A percentile compares a stretch with the other conserved stretches of the same genome.
Evolutionary conservation across 108 stramenopile genomes (phyloP).

Genomic region (Cyclotella choctawhatcheeana): DNA sequence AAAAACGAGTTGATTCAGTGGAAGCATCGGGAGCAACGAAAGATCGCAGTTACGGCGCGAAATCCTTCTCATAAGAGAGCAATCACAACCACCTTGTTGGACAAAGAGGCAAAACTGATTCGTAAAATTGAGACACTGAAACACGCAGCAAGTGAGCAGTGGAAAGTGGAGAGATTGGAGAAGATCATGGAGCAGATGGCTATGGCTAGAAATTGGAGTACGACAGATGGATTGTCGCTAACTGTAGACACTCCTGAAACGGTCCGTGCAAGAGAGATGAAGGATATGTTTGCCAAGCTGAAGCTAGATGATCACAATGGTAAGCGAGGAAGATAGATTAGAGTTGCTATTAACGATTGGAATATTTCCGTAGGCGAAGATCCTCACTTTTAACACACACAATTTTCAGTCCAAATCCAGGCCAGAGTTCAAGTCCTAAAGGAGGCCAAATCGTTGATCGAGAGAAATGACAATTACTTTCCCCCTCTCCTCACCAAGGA

Average conservation of each 20-base stretch:
- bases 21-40: constrained; percentile 38
- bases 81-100: constrained; percentile 15
- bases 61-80: constrained; percentile 21
- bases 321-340: no score
- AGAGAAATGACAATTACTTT: constrained; percentile 9
- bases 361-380: no score
- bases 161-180: constrained; percentile 10
- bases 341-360: no score
- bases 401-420: neutral
- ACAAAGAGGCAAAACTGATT: constrained; percentile 29
- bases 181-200: constrained; percentile 19
- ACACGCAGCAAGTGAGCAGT: constrained; percentile 12
- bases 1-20: constrained; percentile 37
- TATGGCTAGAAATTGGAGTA: constrained; percentile 30
- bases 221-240: constrained; percentile 14
- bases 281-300: constrained; percentile 30
- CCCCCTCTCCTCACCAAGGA: constrained; percentile 36
- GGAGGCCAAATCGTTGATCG: constrained; percentile 24
- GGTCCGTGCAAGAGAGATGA: constrained; percentile 34
- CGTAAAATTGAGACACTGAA: constrained; percentile 36
- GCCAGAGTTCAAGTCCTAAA: constrained; percentile 28
- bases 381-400: neutral
- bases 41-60: constrained; percentile 22
- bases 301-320: constrained; percentile 14
- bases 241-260: constrained; percentile 33